Base-by-base conservation (phyloP, 148 eudicot species). In the Nepenthes mirabilis region DNA sequence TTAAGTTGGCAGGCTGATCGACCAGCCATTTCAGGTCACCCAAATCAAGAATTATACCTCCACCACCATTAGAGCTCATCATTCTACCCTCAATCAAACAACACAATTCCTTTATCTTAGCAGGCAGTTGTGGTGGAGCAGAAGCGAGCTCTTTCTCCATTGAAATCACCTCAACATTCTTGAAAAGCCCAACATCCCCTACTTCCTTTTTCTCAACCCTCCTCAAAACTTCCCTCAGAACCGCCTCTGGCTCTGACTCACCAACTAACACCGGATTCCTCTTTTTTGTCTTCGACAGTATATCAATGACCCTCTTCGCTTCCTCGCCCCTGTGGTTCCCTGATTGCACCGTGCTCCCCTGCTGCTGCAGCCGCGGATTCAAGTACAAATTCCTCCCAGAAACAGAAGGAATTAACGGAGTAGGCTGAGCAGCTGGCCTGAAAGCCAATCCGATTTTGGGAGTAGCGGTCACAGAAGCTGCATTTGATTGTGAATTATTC, bases 191-290 rank as follows among this genome's bases (percentile, higher is more conserved):
- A 23, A 23, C 23, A 47, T 68, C 70, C 56, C 58, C 71, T 43
- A 82, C 65, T 69, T 91, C 94, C 2, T 77, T 75, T 0, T 68
- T 88, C 34, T 81, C 82, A 14, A 91, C 66, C 64, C 77, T 78
- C 59, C 58, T 68, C 13, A 85, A 11, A 0, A 80, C 68, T 74
- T 91, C 97, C 58, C 64, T 80, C 34, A 73, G 65, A 56, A 91
- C 83, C 47, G 68, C 64, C 48, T 74, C 75, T 1, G 84, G 87
- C 57, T 80, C 95, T 2, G 71, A 58, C 13, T 91, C 96, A 0
- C 97, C 97, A 0, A 91, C 95, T 53, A 91, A 61, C 50, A 91
- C 68, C 37, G 97, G 97, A 70, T 91, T 91, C 52, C 73, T 68
- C 70, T 80, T 85, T 49, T 65, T 78, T 0, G 65, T 36, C 33